phyloP scores from a whole-genome alignment of 768 basidiomycete species.

The Chalciporus chontae region DNA sequence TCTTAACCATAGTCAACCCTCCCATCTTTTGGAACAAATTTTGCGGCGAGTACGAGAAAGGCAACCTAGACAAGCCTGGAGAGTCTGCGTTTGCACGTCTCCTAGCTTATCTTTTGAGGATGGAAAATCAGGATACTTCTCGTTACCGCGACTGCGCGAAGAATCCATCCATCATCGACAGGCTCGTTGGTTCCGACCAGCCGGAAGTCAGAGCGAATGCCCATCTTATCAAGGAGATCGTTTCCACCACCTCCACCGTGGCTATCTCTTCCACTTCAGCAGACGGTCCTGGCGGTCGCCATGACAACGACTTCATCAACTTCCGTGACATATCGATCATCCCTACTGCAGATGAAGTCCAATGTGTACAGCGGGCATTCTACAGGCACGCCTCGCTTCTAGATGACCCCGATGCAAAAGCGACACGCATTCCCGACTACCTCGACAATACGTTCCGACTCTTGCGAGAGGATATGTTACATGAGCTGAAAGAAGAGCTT shows the following conservation, averaged over 20 bases:
- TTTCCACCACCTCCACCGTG: constrained; percentile 25
- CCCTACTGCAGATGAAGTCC: constrained; percentile 59
- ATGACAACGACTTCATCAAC: constrained; percentile 64
- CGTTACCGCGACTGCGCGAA: constrained; percentile 39
- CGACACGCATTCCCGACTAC: constrained; percentile 42
- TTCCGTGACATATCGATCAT: constrained; percentile 61
- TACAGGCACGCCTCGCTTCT: constrained; percentile 42
- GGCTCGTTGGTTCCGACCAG: constrained; percentile 22
- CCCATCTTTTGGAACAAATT: constrained; percentile 49
- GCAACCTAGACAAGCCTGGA: constrained; percentile 31
- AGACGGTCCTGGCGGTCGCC: constrained; percentile 55
- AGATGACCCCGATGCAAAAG: constrained; percentile 39
- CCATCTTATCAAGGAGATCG: constrained; percentile 39
- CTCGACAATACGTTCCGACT: constrained; percentile 68
- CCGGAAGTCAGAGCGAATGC: constrained; percentile 29
- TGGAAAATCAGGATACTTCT: constrained; percentile 33
- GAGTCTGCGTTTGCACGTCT: constrained; percentile 45
- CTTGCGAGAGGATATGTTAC: constrained; percentile 59
- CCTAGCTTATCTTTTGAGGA: constrained; percentile 44
- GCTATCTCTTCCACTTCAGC: constrained; percentile 15
- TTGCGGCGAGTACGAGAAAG: constrained; percentile 32
- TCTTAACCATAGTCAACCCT: constrained; percentile 44
- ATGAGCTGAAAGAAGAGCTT: constrained; percentile 55
- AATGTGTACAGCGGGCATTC: constrained; percentile 43
- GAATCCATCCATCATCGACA: constrained; percentile 27